phyloP scores from a whole-genome alignment of 768 basidiomycete species.

The Tylopilus vinaceipallidus region DNA sequence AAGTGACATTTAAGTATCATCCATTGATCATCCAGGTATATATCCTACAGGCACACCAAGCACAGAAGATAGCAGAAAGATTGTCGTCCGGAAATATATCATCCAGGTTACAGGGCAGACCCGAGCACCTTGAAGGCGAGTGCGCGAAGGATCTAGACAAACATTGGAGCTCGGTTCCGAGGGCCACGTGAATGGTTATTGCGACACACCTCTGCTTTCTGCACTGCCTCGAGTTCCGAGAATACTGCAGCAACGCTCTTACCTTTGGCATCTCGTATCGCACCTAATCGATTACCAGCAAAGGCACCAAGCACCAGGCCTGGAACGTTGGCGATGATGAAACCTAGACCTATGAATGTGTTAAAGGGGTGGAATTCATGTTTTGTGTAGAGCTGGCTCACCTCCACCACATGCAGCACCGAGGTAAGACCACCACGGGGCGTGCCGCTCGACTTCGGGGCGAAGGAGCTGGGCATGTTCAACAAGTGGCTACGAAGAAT shows the following conservation, averaged over 20 bases:
- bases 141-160: slow-evolving; percentile 68
- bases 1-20: too few species aligned
- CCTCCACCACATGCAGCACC: slow-evolving; percentile 71
- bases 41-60: slow-evolving; percentile 10
- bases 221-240: slow-evolving; percentile 62
- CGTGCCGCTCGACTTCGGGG: slow-evolving; percentile 73
- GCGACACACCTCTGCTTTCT: slow-evolving; percentile 80
- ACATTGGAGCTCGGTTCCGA: background rate
- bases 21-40: too few species aligned
- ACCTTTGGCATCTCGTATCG: slow-evolving; percentile 90
- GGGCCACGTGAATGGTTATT: background rate
- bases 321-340: slow-evolving; percentile 73
- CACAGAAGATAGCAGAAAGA: background rate
- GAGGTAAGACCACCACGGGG: slow-evolving; percentile 73
- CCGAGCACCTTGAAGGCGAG: slow-evolving; percentile 83
- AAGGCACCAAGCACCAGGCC: slow-evolving; percentile 83
- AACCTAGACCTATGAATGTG: slow-evolving; percentile 31
- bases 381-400: slow-evolving; percentile 15
- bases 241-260: slow-evolving; percentile 92
- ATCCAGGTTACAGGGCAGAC: slow-evolving; percentile 41
- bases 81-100: background rate
- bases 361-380: slow-evolving; percentile 35
- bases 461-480: slow-evolving; percentile 57
- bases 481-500: background rate
- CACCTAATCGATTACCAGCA: slow-evolving; percentile 88